Evolutionary conservation across 345 rosid genomes (phyloP).

Genomic region (Pistacia atlantica): DNA sequence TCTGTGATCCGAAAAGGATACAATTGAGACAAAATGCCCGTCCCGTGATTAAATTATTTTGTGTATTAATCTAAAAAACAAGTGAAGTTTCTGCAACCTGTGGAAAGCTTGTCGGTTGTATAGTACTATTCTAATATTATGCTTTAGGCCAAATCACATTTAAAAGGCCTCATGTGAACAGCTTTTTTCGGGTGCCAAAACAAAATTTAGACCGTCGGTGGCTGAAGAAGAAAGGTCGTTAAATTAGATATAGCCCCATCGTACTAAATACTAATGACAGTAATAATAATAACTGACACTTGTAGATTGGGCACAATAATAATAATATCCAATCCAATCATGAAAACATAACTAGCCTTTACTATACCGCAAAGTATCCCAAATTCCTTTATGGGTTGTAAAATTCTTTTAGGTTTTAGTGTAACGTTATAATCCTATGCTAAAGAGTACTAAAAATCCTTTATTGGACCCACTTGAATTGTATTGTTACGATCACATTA

Average conservation of each 20-base stretch:
- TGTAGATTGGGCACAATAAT: neutral
- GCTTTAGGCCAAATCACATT: too few relatives aligned
- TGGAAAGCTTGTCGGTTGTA: conserved; percentile 1
- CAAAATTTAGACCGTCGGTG: too few relatives aligned
- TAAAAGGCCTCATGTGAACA: neutral
- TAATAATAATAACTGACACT: neutral
- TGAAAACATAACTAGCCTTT: neutral
- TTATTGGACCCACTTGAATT: too few relatives aligned
- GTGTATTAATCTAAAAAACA: neutral
- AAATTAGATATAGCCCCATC: too few relatives aligned
- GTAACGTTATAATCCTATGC: too few relatives aligned
- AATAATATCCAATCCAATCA: neutral
- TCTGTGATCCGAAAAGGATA: too few relatives aligned
- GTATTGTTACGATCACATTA: too few relatives aligned
- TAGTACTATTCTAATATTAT: too few relatives aligned
- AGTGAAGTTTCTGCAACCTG: neutral
- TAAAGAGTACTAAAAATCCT: too few relatives aligned
- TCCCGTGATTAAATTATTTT: neutral
- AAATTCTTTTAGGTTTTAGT: too few relatives aligned
- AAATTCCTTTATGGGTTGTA: neutral
- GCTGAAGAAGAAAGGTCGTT: too few relatives aligned
- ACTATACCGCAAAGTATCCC: neutral
- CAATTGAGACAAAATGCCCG: too few relatives aligned
- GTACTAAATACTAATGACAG: neutral
- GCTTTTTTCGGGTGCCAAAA: neutral